Evolutionary conservation across 805 yeast species (phyloP), one percentile per base, ranked within the genome.

Genomic region (Candida ascalaphidarum): DNA sequence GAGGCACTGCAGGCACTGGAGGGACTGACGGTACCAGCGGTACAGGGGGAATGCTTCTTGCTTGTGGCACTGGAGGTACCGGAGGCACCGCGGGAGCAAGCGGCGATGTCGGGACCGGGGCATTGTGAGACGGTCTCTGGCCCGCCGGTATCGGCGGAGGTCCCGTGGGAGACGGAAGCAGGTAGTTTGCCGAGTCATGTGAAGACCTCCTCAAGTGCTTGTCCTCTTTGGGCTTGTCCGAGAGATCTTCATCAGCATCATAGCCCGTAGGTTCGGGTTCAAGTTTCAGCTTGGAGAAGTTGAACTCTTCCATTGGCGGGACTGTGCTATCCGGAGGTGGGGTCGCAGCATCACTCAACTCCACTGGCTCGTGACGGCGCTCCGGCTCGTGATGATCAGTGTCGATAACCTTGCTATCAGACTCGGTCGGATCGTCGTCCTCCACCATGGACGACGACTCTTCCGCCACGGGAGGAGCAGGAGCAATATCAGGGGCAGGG

Each of bases 201-300:
- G 29, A 11, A 26, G 9, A 14, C 26, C 16, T 8, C 34, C 27
- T n/a, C 20, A 24, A 15, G 24, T 13, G 31, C 26, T 27, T 15
- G 18, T 4, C 13, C n/a, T 9, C 26, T 25, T 9, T 18, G 14
- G 8, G 29, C 12, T 43, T 45, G 34, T 56, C 65, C 11, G 64
- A 58, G 9, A 52, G 37, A 28, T 62, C 68, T 26, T 72, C 81
- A 44, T 80, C 86, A 0, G 84, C 84, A 31, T 80, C 84, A 42
- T 77, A 77, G 0, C 85, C 85, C 1, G 83, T 70, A 7, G 58
- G 59, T 26, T 48, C 54, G 4, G 42, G 32, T 2, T 46, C 57
- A 9, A 37, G 19, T n/a, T 35, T 28, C 15, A 27, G 34, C 16
- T 27, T 30, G 7, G 34, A 29, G 21, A 41, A 29, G 10, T 37